Evolutionary conservation across 495 filamentous ascomycete genomes (phyloP), one percentile per base, ranked within the genome.

Genomic region (Trichocladium antarcticum): DNA sequence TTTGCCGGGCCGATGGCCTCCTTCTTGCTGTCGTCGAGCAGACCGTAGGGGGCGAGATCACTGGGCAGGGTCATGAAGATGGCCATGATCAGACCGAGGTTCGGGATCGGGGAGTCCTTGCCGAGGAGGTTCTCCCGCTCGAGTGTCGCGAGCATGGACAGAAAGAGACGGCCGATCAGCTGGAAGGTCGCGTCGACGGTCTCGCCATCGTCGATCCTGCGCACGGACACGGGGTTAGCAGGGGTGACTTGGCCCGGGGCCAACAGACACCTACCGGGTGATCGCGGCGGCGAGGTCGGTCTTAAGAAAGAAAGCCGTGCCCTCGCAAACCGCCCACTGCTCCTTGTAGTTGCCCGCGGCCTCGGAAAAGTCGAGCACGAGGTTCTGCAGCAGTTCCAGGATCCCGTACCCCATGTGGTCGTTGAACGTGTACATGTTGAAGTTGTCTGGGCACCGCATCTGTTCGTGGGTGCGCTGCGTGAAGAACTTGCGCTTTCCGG

Each of bases 341-440:
- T 68, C 65, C 47, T 52, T 60, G 53, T 53, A 58, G 40, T 58
- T 58, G 29, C 45, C 60, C 16, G 47, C 55, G 4, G 54, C 58
- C 35, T 67, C 59, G 37, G 58, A 58, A 40, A 53, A 68, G 55
- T 70, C 64, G 5, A 70, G 61, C 16, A 67, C 42, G 29, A 67
- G 47, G 45, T 70, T 70, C 51, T 70, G 52, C 19, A 67, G 6
- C 8, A 64, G 42, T 54, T 70, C 65, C 20, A 70, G 15, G 9
- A 54, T 24, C 22, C 67, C 65, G 35, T 67, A 67, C 10, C 37
- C 55, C 4, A 34, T 45, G 36, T 68, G 64, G 41, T 66, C 61
- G 37, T 67, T 68, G 56, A 59, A 68, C 0, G 62, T 67, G 49
- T 65, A 63, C 64, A 68, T 68, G 28, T 19, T 10, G 28, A 68